Evolutionary conservation across 257 asterid genomes (phyloP).

Genomic region (Mitragyna speciosa): DNA sequence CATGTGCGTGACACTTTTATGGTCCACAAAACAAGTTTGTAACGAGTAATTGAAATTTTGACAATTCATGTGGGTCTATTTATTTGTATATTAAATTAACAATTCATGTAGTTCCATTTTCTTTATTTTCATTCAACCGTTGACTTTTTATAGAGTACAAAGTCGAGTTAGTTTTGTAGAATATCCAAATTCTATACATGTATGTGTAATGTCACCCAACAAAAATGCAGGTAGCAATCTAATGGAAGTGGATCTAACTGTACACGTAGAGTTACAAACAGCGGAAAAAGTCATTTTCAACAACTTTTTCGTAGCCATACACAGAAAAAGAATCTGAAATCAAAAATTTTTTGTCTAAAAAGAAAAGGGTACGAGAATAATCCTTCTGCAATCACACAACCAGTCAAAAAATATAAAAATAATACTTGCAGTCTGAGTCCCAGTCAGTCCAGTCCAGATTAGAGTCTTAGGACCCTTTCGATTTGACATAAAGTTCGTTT

Average conservation of each 20-base stretch:
- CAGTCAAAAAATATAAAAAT: constrained; percentile 23
- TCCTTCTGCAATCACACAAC: constrained; percentile 34
- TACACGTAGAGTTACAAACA: neutral
- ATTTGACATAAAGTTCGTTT: constrained; percentile 44
- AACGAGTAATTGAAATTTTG: too few species aligned
- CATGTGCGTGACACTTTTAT: too few species aligned
- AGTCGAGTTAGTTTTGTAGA: too few species aligned
- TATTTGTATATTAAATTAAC: too few species aligned
- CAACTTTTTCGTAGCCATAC: constrained; percentile 26
- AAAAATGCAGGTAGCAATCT: neutral
- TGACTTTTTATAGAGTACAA: too few species aligned
- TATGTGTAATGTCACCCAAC: constrained; percentile 9
- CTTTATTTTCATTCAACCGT: too few species aligned
- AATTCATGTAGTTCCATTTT: too few species aligned
- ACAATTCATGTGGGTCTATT: too few species aligned
- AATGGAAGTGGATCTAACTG: neutral
- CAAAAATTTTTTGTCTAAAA: constrained; percentile 21
- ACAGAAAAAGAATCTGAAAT: neutral
- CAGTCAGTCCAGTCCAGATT: neutral
- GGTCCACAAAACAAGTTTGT: too few species aligned
- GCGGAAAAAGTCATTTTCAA: constrained; percentile 36
- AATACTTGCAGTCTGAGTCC: neutral
- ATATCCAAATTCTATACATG: too few species aligned
- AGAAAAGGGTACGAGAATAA: constrained; percentile 57
- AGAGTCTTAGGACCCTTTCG: neutral